phyloP scores from a whole-genome alignment of 192 early-diverging fungal species.

The Umbelopsis vinacea region DNA sequence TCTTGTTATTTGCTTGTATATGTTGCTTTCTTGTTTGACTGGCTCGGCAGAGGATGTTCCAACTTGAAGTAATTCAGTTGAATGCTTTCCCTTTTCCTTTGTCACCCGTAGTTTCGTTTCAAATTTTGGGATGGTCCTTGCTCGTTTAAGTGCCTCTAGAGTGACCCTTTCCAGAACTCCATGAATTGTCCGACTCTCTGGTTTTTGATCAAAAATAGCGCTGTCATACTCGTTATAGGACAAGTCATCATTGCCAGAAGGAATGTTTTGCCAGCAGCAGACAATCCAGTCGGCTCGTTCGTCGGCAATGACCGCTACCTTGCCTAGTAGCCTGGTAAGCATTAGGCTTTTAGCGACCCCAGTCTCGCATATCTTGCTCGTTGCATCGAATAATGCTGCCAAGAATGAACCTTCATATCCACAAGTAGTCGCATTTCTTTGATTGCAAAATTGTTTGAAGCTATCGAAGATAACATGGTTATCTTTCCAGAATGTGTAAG shows the following conservation, averaged over 20 bases:
- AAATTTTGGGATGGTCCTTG: conserved; percentile 44
- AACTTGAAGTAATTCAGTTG: background rate
- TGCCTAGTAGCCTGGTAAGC: conserved; percentile 57
- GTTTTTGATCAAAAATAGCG: conserved; percentile 8
- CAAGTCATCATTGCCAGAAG: conserved; percentile 28
- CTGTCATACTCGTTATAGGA: conserved; percentile 28
- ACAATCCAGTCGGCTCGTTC: conserved; percentile 39
- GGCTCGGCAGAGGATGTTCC: background rate
- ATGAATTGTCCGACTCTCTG: conserved; percentile 31
- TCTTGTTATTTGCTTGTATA: background rate
- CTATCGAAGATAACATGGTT: conserved; percentile 13
- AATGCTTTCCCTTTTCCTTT: conserved; percentile 31
- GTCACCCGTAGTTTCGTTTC: conserved; percentile 39
- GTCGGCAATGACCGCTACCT: conserved; percentile 52
- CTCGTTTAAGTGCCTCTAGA: conserved; percentile 41
- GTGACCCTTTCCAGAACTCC: conserved; percentile 33
- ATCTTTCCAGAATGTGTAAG: conserved; percentile 36
- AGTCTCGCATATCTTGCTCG: conserved; percentile 42
- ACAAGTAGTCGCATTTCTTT: conserved; percentile 14
- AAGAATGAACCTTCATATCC: conserved; percentile 59
- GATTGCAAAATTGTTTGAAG: background rate
- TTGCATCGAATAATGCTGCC: conserved; percentile 47
- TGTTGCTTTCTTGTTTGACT: background rate
- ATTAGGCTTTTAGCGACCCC: conserved; percentile 63
- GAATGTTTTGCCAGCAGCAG: conserved; percentile 37